Base-by-base conservation (phyloP, 768 basidiomycete species). In the Clitopilus hobsonii region DNA sequence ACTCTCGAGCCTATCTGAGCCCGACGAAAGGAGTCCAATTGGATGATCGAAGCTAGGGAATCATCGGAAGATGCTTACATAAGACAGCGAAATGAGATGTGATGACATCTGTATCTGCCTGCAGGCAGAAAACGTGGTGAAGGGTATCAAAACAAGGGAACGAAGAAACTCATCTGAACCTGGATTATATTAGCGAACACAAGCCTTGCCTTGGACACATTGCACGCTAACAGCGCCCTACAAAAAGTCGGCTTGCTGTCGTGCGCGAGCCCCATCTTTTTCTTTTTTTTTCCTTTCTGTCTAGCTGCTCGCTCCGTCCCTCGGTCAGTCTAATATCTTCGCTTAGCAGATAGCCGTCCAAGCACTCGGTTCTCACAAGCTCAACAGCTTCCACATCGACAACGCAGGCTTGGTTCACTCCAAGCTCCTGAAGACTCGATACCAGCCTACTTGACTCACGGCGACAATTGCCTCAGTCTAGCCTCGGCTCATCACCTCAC, bases 61-160 rank as follows among this genome's bases (percentile, higher is more conserved):
- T 23, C 36, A 57, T 54, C 60, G 59, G 59, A 47, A 58, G 57
- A 54, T 65, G 63, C 66, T 76, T 77, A 81, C 76, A 70, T 77
- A 80, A 81, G 68, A 65, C n/a, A 71, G 64, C 65, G 71, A 71
- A 67, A 59, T 49, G 32, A 41, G 70, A 66, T 57, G 66, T 58
- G 64, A 58, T 73, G 75, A 74, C 66, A 70, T 60, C 70, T 67
- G 48, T 64, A 59, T 63, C 66, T 80, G 84, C 86, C 85, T 86
- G 84, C 83, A 87, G 86, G 86, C 86, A 84, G 71, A 74, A 77
- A 86, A 85, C 86, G 85, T 88, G 79, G 72, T 72, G 70, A 71
- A 69, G 74, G 69, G 70, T 74, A 82, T 83, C 80, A 78, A 81
- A 85, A 76, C 66, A 74, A 73, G 70, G 32, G 32, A 69, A 72